Base-by-base conservation (phyloP, 306 rosid species). In the Cicer cuneatum region DNA sequence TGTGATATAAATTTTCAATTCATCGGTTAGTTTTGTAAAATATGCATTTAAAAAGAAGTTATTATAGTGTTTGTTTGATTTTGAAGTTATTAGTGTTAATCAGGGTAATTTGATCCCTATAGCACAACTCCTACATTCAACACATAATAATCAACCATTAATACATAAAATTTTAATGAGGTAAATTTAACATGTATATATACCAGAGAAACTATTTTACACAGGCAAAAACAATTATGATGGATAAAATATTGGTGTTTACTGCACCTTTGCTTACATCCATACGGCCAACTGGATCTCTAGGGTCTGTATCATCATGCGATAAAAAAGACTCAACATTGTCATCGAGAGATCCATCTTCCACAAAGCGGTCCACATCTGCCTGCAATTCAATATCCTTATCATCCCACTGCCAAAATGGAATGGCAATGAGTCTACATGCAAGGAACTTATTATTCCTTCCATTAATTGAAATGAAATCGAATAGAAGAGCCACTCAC, bases 341-440 rank as follows among this genome's bases (percentile, higher is more conserved):
- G 65, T 94, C 99, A 69, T 94, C 99, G 71, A 93, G 98, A 19
- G 98, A 87, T 37, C 93, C 97, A 81, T 94, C 99, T 83, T 92
- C 99, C 56, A 94, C 97, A 78, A 89, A 92, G 63, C 96, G 96
- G 21, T 91, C 98, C 86, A 94, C 92, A 59, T 94, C 99, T 86
- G 93, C 96, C 98, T 94, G 96, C 97, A 94, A 92, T 90, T 83
- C 96, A 94, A 86, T 83, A 87, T 90, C 97, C 83, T 94, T 88
- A 87, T 94, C 96, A 94, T 84, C 96, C 97, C 96, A 94, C 97
- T 87, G 90, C 96, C 96, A 94, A 88, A 92, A 94, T 78, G 88
- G 89, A 83, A 92, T 86, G 83, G 85, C 89, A 87, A 91, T 91
- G 96, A 94, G 98, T 84, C 85, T 81, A 49, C 83, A 75, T 67